These are phyloP conservation scores for Retiboletus fuscus DNA, from an alignment of 1,284 basidiomycete species.

Conservation along the genomic window DNA sequence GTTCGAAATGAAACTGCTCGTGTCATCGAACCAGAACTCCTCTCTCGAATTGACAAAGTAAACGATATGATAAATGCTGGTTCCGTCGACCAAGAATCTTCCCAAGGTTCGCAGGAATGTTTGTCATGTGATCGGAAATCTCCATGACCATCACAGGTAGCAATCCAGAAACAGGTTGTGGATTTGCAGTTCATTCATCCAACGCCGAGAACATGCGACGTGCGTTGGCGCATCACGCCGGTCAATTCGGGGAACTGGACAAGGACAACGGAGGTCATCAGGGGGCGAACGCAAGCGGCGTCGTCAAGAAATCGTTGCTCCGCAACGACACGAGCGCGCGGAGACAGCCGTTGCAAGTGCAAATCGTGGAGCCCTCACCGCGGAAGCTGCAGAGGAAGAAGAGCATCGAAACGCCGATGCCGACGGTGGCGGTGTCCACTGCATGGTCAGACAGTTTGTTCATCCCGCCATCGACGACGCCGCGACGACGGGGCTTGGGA, in stretches of 20 bases:
- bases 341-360: no score
- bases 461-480: slow-evolving; percentile 55
- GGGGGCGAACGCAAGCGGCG: no score
- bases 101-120: slow-evolving; percentile 32
- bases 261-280: no score
- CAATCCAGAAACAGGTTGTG: slow-evolving; percentile 56
- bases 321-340: no score
- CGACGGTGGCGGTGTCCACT: no score
- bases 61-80: slow-evolving; percentile 73
- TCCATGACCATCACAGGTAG: slow-evolving; percentile 28
- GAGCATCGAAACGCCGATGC: no score
- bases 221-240: no score
- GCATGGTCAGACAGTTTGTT: slow-evolving; percentile 61
- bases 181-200: slow-evolving; percentile 73
- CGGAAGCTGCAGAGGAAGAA: no score
- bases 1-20: slow-evolving; percentile 71
- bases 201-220: no score
- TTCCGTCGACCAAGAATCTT: slow-evolving; percentile 62
- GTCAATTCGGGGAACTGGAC: no score
- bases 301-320: no score
- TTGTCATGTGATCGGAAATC: not conserved
- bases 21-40: slow-evolving; percentile 75
- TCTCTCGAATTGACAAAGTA: slow-evolving; percentile 67
- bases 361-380: no score
- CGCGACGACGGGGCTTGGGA: slow-evolving; percentile 86